phyloP scores from a whole-genome alignment of 495 filamentous ascomycete species.

The Gamarada debralockiae region DNA sequence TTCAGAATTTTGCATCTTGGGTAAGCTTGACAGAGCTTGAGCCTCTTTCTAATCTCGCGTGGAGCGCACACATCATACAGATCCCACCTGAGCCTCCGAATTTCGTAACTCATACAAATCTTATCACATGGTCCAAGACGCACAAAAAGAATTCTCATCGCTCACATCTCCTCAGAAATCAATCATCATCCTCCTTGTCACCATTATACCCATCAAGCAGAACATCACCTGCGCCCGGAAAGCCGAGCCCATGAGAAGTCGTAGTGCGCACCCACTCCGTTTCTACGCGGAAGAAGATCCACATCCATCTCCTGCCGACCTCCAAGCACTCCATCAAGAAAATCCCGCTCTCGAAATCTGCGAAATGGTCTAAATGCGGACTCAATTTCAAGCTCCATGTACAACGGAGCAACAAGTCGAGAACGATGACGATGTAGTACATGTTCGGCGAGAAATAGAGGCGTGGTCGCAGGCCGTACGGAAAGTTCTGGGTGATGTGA shows the following conservation, averaged over 20 bases:
- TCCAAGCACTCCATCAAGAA: slow-evolving; percentile 87
- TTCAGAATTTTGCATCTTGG: no score
- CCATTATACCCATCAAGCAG: slow-evolving; percentile 15
- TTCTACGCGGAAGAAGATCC: slow-evolving; percentile 94
- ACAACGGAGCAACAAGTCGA: slow-evolving; percentile 79
- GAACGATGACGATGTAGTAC: slow-evolving; percentile 78
- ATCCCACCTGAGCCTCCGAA: no score
- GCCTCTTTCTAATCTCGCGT: no score
- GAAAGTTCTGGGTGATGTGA: slow-evolving; percentile 46
- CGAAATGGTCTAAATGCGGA: slow-evolving; percentile 73
- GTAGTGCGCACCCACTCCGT: slow-evolving; percentile 63
- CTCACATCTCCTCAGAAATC: slow-evolving; percentile 8
- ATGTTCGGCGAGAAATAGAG: slow-evolving; percentile 64
- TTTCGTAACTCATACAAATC: no score
- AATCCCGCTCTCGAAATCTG: slow-evolving; percentile 77
- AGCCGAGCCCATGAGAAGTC: not conserved
- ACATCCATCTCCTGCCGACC: slow-evolving; percentile 86
- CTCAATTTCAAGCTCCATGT: slow-evolving; percentile 86
- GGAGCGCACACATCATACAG: no score
- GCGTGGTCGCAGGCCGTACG: slow-evolving; percentile 72
- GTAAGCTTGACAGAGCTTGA: no score
- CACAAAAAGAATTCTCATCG: not conserved
- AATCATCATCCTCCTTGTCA: slow-evolving; percentile 26
- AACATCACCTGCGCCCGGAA: slow-evolving; percentile 13
- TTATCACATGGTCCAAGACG: no score